A percentile compares a stretch with the other conserved stretches of the same genome.
Evolutionary conservation across 306 rosid species (phyloP).

Genomic region (Malus sieversii): DNA sequence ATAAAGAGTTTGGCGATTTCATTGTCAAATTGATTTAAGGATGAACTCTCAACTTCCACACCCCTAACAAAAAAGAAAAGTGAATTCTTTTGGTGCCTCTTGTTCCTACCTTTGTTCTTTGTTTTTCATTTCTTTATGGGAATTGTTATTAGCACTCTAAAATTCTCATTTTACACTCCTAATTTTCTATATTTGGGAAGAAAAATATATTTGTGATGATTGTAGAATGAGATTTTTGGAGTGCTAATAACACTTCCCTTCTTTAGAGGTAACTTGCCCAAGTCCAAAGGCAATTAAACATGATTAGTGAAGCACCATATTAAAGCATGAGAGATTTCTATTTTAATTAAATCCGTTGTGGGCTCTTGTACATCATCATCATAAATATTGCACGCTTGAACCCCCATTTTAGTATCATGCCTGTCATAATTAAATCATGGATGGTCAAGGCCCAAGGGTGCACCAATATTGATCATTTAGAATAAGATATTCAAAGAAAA

Average conservation of each 20-base stretch:
- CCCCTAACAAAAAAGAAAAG: not conserved
- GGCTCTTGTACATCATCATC: constrained; percentile 3
- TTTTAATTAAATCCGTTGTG: not conserved
- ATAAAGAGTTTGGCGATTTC: too few relatives aligned
- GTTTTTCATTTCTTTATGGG: not conserved
- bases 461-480: not conserved
- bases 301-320: not conserved
- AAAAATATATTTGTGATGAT: too few relatives aligned
- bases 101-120: not conserved
- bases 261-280: not conserved
- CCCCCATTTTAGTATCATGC: not conserved
- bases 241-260: not conserved
- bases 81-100: not conserved
- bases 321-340: not conserved
- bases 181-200: too few relatives aligned
- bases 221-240: too few relatives aligned
- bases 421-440: constrained; percentile 5
- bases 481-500: not conserved
- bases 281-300: not conserved
- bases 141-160: too few relatives aligned
- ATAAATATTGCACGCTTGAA: constrained; percentile 11
- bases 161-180: too few relatives aligned
- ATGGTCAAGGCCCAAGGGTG: not conserved
- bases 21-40: too few relatives aligned
- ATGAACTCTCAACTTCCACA: too few relatives aligned